Evolutionary conservation across 805 yeast genomes (phyloP).

Genomic region (Candida silvicultrix): DNA sequence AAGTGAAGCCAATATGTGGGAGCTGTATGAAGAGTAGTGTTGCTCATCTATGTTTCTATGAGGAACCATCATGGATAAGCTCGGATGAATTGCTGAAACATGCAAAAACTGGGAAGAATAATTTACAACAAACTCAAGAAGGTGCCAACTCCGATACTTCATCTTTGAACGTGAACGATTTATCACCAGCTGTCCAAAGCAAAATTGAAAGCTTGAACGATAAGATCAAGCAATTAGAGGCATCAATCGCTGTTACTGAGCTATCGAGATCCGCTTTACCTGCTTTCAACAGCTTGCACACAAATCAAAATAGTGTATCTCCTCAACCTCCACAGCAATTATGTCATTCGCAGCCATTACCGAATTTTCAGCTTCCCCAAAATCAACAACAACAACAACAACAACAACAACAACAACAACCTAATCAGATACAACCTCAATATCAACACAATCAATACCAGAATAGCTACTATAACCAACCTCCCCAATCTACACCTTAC

Average conservation of each 20-base stretch:
- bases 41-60: slow-evolving; percentile 47
- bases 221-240: slow-evolving; percentile 40
- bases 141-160: not conserved
- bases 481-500: not conserved
- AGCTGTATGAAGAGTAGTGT: slow-evolving; percentile 52
- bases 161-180: not conserved
- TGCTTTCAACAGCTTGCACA: not conserved
- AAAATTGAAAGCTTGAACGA: slow-evolving; percentile 29
- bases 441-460: not conserved
- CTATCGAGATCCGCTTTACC: slow-evolving; percentile 11
- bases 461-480: not conserved
- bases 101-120: slow-evolving; percentile 1
- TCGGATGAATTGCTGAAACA: slow-evolving; percentile 40
- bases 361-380: not conserved
- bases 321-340: not conserved
- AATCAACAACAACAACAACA: not conserved
- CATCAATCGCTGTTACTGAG: slow-evolving; percentile 33
- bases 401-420: not conserved
- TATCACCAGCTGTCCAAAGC: slow-evolving; percentile 6
- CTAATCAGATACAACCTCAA: not conserved
- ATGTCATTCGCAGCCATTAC: not conserved
- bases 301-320: not conserved
- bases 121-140: not conserved
- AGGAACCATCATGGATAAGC: slow-evolving; percentile 54
- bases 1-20: slow-evolving; percentile 44